phyloP scores from a whole-genome alignment of 768 basidiomycete genomes.

The Candolleomyces aberdarensis region DNA sequence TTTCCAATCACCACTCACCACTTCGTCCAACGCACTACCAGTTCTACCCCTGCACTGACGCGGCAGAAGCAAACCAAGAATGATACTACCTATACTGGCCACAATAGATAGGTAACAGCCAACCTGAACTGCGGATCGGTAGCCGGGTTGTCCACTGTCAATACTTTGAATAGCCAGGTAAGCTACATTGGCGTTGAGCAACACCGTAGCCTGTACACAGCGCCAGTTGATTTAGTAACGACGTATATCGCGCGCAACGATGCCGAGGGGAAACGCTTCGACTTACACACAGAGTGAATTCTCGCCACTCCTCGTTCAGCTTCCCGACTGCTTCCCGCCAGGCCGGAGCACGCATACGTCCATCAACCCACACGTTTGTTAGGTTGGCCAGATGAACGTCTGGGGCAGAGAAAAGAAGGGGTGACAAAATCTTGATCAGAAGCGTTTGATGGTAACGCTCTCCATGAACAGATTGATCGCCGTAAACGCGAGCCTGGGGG shows the following conservation, averaged over 20 bases:
- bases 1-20: conserved; percentile 1
- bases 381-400: conserved; percentile 37
- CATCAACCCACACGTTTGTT: conserved; percentile 47
- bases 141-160: conserved; percentile 15
- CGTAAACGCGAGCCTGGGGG: conserved; percentile 40
- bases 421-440: conserved; percentile 33
- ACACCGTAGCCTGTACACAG: conserved; percentile 43
- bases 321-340: conserved; percentile 16
- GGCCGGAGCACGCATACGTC: conserved; percentile 19
- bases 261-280: background rate
- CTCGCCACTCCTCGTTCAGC: conserved; percentile 25
- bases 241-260: background rate
- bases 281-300: conserved; percentile 39
- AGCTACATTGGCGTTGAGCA: conserved; percentile 55
- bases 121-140: conserved; percentile 35
- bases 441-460: conserved; percentile 25
- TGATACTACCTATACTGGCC: conserved; percentile 41
- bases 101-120: conserved; percentile 45
- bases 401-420: conserved; percentile 44
- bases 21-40: background rate
- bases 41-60: conserved; percentile 30
- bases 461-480: conserved; percentile 40
- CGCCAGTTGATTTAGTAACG: too few relatives aligned
- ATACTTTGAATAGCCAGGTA: conserved; percentile 50
- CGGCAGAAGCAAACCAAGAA: conserved; percentile 40